phyloP scores from a whole-genome alignment of 1,284 basidiomycete genomes.

The Ceratobasidium sp. region DNA sequence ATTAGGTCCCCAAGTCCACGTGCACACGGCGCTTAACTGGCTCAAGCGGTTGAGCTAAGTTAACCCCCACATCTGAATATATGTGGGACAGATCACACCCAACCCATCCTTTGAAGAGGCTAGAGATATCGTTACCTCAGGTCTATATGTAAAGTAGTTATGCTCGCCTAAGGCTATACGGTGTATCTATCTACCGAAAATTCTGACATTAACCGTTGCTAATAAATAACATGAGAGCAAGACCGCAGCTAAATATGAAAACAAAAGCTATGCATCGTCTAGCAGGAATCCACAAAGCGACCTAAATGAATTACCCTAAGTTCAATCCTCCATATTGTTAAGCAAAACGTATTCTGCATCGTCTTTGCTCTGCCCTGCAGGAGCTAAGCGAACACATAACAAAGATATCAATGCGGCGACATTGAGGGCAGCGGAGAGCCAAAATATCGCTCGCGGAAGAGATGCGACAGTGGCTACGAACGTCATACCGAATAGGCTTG shows the following conservation, averaged over 20 bases:
- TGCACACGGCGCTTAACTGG: slow-evolving; percentile 1
- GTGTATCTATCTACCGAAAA: not conserved
- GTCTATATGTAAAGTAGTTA: slow-evolving; percentile 33
- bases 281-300: not conserved
- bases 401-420: slow-evolving; percentile 12
- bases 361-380: not conserved
- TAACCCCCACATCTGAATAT: too few species aligned
- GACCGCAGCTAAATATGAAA: too few species aligned
- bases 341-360: slow-evolving; percentile 37
- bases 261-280: not conserved
- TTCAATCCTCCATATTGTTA: slow-evolving; percentile 39
- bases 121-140: too few species aligned
- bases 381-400: slow-evolving; percentile 19
- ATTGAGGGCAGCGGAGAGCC: slow-evolving; percentile 31
- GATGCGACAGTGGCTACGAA: slow-evolving; percentile 73
- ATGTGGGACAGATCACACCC: too few species aligned
- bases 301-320: not conserved
- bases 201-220: not conserved
- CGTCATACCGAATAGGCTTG: slow-evolving; percentile 71
- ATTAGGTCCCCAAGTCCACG: not conserved
- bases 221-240: too few species aligned
- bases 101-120: too few species aligned
- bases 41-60: too few species aligned
- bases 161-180: not conserved
- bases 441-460: slow-evolving; percentile 68